Evolutionary conservation across 176 grass and related monocot genomes (phyloP).

Genomic region (Lolium multiflorum): DNA sequence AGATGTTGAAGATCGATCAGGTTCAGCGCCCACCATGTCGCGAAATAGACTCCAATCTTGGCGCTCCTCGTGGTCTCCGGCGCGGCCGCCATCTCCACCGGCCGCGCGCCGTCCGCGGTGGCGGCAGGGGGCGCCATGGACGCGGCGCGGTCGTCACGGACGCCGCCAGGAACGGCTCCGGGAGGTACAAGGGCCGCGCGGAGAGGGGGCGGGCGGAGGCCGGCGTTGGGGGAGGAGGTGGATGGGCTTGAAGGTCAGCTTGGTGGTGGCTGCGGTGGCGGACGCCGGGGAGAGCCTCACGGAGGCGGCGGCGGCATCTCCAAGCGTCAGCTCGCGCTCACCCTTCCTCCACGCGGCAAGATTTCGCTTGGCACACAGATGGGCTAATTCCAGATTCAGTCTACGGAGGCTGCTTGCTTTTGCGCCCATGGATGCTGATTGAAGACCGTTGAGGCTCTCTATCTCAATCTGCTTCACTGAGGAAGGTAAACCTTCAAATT

Average conservation of each 20-base stretch:
- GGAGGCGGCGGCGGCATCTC: background rate
- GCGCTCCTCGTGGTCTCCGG: conserved; percentile 39
- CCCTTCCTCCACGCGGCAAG: no score
- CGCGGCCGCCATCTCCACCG: conserved; percentile 28
- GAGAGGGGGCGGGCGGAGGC: conserved; percentile 9
- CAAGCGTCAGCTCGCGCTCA: no score
- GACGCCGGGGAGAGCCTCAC: conserved; percentile 45
- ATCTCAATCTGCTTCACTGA: no score
- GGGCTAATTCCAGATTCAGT: no score
- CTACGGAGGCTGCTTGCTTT: no score
- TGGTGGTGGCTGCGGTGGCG: background rate
- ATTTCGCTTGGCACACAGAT: no score
- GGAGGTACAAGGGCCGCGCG: conserved; percentile 62
- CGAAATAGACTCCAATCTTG: conserved; percentile 92
- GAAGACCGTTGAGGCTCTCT: no score
- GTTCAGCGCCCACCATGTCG: conserved; percentile 94
- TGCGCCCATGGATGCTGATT: no score
- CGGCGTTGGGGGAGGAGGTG: conserved; percentile 46
- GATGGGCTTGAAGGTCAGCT: conserved; percentile 42
- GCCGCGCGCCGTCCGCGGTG: conserved; percentile 49
- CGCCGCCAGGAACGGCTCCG: conserved; percentile 27
- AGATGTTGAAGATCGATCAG: conserved; percentile 98
- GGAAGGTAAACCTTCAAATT: no score
- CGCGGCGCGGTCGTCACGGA: conserved; percentile 32
- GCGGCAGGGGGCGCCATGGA: conserved; percentile 39